Evolutionary conservation across 805 yeast genomes (phyloP).

Genomic region (Hanseniaspora thailandica): DNA sequence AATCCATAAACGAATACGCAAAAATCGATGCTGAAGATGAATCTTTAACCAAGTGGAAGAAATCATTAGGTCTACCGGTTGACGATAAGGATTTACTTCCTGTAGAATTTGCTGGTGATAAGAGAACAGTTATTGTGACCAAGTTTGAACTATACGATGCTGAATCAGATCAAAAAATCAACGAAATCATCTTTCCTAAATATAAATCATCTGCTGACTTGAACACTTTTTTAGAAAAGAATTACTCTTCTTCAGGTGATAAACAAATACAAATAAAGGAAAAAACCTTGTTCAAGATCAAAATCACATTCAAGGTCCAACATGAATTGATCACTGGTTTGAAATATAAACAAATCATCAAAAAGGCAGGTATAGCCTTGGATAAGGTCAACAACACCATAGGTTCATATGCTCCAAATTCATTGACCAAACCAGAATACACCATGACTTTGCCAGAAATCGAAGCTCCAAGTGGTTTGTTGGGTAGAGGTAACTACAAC

Average conservation of each 20-base stretch:
- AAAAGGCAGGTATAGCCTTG: slow-evolving; percentile 77
- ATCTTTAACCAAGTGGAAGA: slow-evolving; percentile 83
- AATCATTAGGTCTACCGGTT: slow-evolving; percentile 54
- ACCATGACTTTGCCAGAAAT: slow-evolving; percentile 51
- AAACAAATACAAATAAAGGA: slow-evolving; percentile 66
- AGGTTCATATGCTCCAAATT: slow-evolving; percentile 85
- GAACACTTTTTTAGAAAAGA: slow-evolving; percentile 8
- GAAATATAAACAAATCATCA: slow-evolving; percentile 71
- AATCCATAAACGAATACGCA: slow-evolving; percentile 72
- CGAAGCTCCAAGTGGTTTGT: slow-evolving; percentile 82
- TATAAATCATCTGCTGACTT: slow-evolving; percentile 11
- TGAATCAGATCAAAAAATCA: slow-evolving; percentile 48
- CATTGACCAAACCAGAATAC: slow-evolving; percentile 66
- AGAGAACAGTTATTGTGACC: slow-evolving; percentile 64
- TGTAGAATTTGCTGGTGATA: slow-evolving; percentile 52
- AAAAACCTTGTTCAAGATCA: slow-evolving; percentile 58
- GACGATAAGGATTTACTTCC: slow-evolving; percentile 49
- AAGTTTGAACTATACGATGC: slow-evolving; percentile 63
- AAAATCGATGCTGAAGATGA: slow-evolving; percentile 82
- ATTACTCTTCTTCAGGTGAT: slow-evolving; percentile 20
- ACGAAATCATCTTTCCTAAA: slow-evolving; percentile 39
- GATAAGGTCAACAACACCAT: slow-evolving; percentile 78
- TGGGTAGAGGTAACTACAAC: slow-evolving; percentile 77
- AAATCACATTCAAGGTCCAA: slow-evolving; percentile 70
- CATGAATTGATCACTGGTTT: slow-evolving; percentile 86